A percentile compares a stretch with the other conserved stretches of the same genome.
phyloP scores from a whole-genome alignment of 106 monocot species.

The Amphibolis antarctica region DNA sequence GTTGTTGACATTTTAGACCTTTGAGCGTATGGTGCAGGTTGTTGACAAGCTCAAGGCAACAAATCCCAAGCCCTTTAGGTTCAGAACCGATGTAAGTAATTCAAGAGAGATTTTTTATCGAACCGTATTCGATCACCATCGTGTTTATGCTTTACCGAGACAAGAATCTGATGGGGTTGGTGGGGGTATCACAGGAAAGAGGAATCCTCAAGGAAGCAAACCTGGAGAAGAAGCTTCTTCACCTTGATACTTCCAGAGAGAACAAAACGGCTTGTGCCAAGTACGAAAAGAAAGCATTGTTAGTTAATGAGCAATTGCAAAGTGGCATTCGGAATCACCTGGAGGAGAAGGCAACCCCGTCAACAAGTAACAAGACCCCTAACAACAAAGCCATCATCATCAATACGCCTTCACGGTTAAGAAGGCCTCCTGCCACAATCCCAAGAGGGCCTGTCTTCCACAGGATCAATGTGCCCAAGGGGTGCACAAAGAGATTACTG shows the following conservation, averaged over 20 bases:
- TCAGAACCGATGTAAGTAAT: slow-evolving; percentile 68
- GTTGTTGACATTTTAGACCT: not conserved
- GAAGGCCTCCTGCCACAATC: slow-evolving; percentile 16
- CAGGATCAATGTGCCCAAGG: slow-evolving; percentile 26
- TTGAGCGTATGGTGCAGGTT: not conserved
- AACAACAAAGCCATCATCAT: not conserved
- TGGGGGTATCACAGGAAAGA: slow-evolving; percentile 3
- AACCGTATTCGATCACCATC: not conserved
- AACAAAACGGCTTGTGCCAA: not conserved
- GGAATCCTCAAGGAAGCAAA: slow-evolving; percentile 11
- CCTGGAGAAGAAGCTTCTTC: slow-evolving; percentile 6
- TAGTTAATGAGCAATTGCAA: not conserved
- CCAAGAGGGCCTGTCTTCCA: slow-evolving; percentile 26
- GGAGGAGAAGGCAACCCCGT: not conserved
- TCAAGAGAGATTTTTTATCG: not conserved
- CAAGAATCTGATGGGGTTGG: not conserved
- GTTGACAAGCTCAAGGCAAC: slow-evolving; percentile 27
- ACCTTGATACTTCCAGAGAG: not conserved
- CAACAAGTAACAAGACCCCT: not conserved
- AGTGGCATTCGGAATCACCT: not conserved
- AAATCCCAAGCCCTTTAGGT: slow-evolving; percentile 68
- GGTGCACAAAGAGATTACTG: slow-evolving; percentile 28
- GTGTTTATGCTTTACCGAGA: not conserved
- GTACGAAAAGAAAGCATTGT: not conserved
- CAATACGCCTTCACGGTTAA: not conserved